Evolutionary conservation across 2,329 filamentous ascomycete species (phyloP), one percentile per base, ranked within the genome.

Genomic region (Trichoderma sp.): DNA sequence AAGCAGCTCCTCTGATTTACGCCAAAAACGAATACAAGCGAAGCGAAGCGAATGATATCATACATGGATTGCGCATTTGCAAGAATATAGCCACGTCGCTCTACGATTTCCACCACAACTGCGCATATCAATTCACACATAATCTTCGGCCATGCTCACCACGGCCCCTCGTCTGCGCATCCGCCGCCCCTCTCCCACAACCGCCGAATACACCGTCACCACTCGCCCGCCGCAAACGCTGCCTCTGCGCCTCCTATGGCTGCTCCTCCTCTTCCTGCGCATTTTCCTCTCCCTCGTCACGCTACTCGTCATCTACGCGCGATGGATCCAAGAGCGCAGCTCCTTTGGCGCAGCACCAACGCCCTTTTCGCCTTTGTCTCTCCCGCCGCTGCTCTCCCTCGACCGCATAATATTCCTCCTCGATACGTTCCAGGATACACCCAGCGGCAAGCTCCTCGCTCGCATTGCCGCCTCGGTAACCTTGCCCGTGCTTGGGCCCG

Each of bases 131-230:
- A 16, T 3, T 13, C 16, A 34, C 4, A 43, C 7, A n/a, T n/a
- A 6, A 7, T 16, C 24, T 30, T 28, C 3, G 11, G 24, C 73
- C 61, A 92, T 93, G 90, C 84, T 91, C 72, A 86, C 86, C 52
- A 87, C 84, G 24, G 75, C 82, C 1, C 87, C 88, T 11, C 85
- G 85, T 73, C 87, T 93, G 61, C 85, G 83, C 74, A 86, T 86
- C 70, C 85, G 88, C 72, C 87, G 89, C 26, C 91, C 92, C 60
- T 94, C 96, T 28, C 90, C 93, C 58, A 96, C 94, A 3, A 97
- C 96, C n/a, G 90, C 92, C 77, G 91, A 92, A 73, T 98, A 95
- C 84, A 96, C 91, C 34, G 92, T 97, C 68, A 96, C 94, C 43
- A 97, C 94, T 69, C 88, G 89, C 55, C 88, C 91, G 0, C 80